A percentile compares a stretch with the other conserved stretches of the same genome.
These are phyloP conservation scores for Scedosporium boydii DNA, from an alignment of 2,329 filamentous ascomycete genomes.

Conservation along the genomic window DNA sequence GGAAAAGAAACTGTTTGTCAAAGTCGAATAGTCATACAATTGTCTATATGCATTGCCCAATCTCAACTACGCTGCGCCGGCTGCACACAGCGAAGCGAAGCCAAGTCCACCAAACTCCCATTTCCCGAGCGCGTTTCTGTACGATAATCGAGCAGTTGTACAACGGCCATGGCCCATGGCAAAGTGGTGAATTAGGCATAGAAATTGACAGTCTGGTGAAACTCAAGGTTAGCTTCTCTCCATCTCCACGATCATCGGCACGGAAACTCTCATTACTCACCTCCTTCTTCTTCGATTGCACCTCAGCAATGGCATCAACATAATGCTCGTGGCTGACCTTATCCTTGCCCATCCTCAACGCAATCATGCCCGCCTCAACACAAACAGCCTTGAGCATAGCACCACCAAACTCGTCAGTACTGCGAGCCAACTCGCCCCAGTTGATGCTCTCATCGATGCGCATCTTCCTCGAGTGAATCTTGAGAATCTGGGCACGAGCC, in stretches of 20 bases:
- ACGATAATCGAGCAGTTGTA: not conserved
- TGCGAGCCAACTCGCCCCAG: conserved; percentile 90
- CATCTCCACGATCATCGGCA: not conserved
- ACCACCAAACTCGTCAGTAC: conserved; percentile 96
- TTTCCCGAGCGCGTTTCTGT: not conserved
- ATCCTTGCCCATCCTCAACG: conserved; percentile 82
- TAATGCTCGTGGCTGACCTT: conserved; percentile 99
- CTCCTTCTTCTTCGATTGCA: conserved; percentile 93
- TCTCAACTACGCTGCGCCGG: not conserved
- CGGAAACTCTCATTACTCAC: conserved; percentile 29
- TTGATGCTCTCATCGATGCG: conserved; percentile 87
- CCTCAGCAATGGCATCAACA: conserved; percentile 94
- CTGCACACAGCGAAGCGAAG: not conserved
- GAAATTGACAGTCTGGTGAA: conserved; percentile 44
- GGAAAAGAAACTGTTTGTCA: not conserved
- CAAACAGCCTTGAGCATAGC: conserved; percentile 98
- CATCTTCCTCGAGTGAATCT: conserved; percentile 98
- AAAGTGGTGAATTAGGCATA: conserved; percentile 31
- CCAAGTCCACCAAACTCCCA: not conserved
- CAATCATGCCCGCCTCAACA: conserved; percentile 99
- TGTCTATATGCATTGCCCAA: conserved; percentile 3
- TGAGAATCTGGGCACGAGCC: conserved; percentile 89
- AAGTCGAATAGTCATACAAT: conserved; percentile 7
- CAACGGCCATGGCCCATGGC: not conserved
- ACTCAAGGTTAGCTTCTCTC: conserved; percentile 6